Evolutionary conservation across 176 grass and related monocot species (phyloP), one percentile per base, ranked within the genome.

Genomic region (Bothriochloa decipiens): DNA sequence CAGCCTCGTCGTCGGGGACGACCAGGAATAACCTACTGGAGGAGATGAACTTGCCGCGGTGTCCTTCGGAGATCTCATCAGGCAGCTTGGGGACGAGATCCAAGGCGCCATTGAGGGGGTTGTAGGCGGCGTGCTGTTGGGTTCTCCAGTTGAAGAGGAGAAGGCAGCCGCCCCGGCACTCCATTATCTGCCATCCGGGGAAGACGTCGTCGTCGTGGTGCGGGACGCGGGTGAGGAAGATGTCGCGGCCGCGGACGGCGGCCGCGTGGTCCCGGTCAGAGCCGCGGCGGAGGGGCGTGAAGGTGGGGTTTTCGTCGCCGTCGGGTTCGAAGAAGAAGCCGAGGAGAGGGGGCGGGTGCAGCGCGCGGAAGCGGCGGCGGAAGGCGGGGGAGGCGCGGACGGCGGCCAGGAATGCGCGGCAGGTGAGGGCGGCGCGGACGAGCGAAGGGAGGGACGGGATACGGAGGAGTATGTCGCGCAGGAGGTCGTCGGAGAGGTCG

Each of bases 391-490:
- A 70, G 1, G 68, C n/a, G 36, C 36, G 68, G 68, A 42, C 20
- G 18, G 20, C 68, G 20, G 68, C 68, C 3, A 70, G 68, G 36
- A 70, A 70, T 18, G 36, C 18, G 20, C 37, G 68, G 37, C 68
- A 70, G 71, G 71, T 3, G 70, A 72, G n/a, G 41, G 70, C 70
- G 45, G 43, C 46, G 72, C 45, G 72, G 45, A 75, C 72, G 17
- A 75, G 72, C 47, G 8, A 22, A 9, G 67, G 68, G 33, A 71
- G 66, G 15, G 69, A 60, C 50, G 53, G 69, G 17, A 80, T 42
- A 63, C 28, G 78, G 63, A 80, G 18, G 78, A 81, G 68, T 28
- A 81, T 68, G 27, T 52, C 28, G 78, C 28, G 78, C 42, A 81
- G 28, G 45, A 81, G 43, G 29, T 81, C 64, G 11, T 81, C 60